A percentile compares a stretch with the other conserved stretches of the same genome.
Conservation (phyloP, 345 rosid genomes). For the Ceriops tagal region DNA sequence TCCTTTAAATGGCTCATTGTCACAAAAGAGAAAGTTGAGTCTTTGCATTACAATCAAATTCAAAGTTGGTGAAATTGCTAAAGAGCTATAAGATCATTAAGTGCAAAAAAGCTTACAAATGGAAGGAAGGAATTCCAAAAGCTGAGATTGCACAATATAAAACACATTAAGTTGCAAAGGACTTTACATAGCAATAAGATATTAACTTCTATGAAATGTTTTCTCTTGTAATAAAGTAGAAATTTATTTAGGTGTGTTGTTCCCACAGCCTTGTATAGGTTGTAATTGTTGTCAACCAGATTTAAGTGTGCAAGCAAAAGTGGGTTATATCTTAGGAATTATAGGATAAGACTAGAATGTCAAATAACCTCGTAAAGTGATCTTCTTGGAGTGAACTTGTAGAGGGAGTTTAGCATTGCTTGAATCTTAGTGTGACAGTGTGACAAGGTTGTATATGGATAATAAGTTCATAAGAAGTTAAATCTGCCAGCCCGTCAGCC, state of each 20-base stretch:
- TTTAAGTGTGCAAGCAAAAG: no score
- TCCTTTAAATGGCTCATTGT: not conserved
- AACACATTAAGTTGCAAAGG: not conserved
- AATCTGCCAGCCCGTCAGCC: no score
- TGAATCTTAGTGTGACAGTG: no score
- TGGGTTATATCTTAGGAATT: no score
- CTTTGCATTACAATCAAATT: not conserved
- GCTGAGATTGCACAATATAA: not conserved
- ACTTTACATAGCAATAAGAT: not conserved
- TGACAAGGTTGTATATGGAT: no score
- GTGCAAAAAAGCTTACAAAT: not conserved
- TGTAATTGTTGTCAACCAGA: no score
- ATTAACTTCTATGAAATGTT: not conserved
- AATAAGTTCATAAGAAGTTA: no score
- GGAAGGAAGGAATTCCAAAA: not conserved
- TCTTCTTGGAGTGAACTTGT: no score
- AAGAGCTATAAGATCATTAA: not conserved
- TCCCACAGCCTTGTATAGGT: no score
- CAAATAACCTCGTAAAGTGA: no score
- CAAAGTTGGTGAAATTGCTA: not conserved
- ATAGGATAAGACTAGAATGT: no score
- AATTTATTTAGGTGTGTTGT: not conserved
- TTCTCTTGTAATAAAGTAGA: not conserved
- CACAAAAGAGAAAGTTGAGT: not conserved
- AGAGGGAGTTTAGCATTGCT: no score